A percentile compares a stretch with the other conserved stretches of the same genome.
Evolutionary conservation across 805 yeast genomes (phyloP).

Genomic region (Candida boleticola): DNA sequence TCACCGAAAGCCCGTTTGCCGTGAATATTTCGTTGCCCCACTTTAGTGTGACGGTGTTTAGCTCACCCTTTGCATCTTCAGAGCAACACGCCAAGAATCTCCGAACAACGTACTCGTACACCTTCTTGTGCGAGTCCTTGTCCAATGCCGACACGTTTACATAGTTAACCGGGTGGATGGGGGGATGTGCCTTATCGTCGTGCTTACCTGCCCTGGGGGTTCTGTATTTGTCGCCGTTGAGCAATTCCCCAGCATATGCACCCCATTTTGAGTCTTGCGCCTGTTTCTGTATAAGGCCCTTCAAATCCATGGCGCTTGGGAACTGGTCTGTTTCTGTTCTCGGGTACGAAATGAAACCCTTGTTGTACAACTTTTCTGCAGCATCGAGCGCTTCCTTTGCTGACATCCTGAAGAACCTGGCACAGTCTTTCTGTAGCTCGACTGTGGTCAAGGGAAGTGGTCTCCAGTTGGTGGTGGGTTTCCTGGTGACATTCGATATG

Average conservation of each 20-base stretch:
- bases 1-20: slow-evolving; percentile 72
- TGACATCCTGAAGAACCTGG: slow-evolving; percentile 67
- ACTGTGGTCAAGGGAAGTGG: slow-evolving; percentile 95
- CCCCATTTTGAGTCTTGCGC: slow-evolving; percentile 64
- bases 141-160: slow-evolving; percentile 28
- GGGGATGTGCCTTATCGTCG: slow-evolving; percentile 97
- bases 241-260: slow-evolving; percentile 49
- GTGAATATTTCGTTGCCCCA: slow-evolving; percentile 81
- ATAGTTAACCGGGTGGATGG: slow-evolving; percentile 83
- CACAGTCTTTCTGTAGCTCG: slow-evolving; percentile 83
- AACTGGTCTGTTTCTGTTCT: slow-evolving; percentile 95
- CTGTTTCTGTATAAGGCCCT: slow-evolving; percentile 60
- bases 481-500: slow-evolving; percentile 49
- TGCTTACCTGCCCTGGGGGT: slow-evolving; percentile 77
- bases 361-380: slow-evolving; percentile 84
- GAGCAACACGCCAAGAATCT: slow-evolving; percentile 92
- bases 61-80: slow-evolving; percentile 79
- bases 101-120: slow-evolving; percentile 83
- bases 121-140: slow-evolving; percentile 53
- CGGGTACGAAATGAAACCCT: slow-evolving; percentile 90
- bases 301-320: slow-evolving; percentile 73
- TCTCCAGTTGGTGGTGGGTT: slow-evolving; percentile 71
- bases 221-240: slow-evolving; percentile 42
- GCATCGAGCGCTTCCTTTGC: slow-evolving; percentile 72
- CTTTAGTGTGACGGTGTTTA: slow-evolving; percentile 56